Percentiles rank a stretch among this genome's conserved stretches.
Conservation (phyloP, 768 basidiomycete genomes). For the Lactifluus hygrophoroides region DNA sequence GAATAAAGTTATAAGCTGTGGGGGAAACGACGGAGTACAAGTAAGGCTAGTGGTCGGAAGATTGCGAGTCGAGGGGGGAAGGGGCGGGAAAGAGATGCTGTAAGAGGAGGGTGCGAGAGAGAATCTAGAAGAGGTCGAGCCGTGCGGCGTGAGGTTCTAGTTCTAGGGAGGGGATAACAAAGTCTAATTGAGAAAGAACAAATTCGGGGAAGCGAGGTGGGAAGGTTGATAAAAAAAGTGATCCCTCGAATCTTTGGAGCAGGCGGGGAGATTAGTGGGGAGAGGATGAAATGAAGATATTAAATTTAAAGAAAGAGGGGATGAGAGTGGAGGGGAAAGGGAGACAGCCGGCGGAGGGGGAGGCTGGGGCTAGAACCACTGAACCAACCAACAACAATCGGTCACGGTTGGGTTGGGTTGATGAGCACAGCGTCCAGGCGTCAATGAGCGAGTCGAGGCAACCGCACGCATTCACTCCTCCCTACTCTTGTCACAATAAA, state of each 20-base stretch:
- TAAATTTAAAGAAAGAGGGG: no score
- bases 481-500: no score
- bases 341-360: not conserved
- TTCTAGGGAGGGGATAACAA: constrained; percentile 7
- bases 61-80: not conserved
- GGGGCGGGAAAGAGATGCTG: not conserved
- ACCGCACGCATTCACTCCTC: constrained; percentile 7
- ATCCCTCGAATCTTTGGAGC: constrained; percentile 5
- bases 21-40: not conserved
- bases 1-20: constrained; percentile 5
- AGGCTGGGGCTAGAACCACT: not conserved
- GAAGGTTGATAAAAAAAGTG: constrained; percentile 1
- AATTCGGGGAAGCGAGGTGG: constrained; percentile 1
- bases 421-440: constrained; percentile 14
- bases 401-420: no score
- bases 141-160: no score
- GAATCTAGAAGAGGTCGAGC: no score
- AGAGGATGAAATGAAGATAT: no score
- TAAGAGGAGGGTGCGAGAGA: no score
- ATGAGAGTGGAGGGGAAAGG: not conserved
- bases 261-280: not conserved
- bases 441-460: constrained; percentile 9
- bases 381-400: no score
- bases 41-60: constrained; percentile 1
- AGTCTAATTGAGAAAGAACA: constrained; percentile 10